These are phyloP conservation scores for Leucaena leucocephala DNA, from an alignment of 306 rosid genomes.

Conservation along the genomic window DNA sequence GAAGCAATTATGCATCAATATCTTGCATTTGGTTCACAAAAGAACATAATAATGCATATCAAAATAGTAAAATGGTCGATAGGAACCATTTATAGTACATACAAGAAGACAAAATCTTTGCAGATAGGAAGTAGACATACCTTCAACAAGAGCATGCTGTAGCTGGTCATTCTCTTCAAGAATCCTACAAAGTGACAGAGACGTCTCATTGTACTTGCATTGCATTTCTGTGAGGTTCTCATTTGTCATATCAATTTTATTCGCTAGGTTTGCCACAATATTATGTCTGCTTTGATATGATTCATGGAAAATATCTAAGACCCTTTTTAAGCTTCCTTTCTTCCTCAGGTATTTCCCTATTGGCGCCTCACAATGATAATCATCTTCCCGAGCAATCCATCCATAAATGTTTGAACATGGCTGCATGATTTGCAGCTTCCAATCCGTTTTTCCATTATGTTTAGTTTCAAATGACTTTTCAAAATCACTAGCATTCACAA, in stretches of 20 bases:
- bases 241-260: constrained; percentile 68
- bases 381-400: constrained; percentile 90
- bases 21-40: constrained; percentile 3
- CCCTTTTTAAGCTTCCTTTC: constrained; percentile 76
- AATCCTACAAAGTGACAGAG: constrained; percentile 79
- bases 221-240: constrained; percentile 63
- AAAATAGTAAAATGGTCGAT: neutral
- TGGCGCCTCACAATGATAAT: constrained; percentile 59
- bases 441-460: constrained; percentile 60
- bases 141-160: constrained; percentile 69
- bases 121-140: constrained; percentile 47
- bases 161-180: constrained; percentile 83
- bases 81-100: neutral
- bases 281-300: constrained; percentile 56
- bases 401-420: constrained; percentile 62
- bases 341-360: constrained; percentile 79
- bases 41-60: constrained; percentile 8
- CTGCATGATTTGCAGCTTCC: constrained; percentile 48
- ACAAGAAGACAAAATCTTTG: constrained; percentile 18
- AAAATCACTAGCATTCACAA: constrained; percentile 66
- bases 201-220: constrained; percentile 70
- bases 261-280: constrained; percentile 67
- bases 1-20: constrained; percentile 16
- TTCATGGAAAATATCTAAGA: constrained; percentile 79
- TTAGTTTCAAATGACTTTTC: constrained; percentile 65